Base-by-base conservation (phyloP, 768 basidiomycete species). In the Lanmaoa pseudosensibilis region DNA sequence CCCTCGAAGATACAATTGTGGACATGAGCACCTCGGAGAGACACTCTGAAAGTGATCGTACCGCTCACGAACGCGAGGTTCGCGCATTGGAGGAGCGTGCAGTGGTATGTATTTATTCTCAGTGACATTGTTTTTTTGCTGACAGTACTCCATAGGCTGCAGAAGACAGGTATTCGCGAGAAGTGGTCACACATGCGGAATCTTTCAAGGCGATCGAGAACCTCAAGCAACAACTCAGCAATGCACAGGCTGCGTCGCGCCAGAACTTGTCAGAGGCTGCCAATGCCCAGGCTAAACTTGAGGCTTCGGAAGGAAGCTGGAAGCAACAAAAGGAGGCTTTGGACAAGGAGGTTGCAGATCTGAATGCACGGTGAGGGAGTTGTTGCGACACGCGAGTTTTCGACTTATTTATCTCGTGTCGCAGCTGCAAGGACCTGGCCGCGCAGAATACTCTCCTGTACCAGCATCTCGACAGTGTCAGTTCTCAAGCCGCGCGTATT, bases 101-200 rank as follows among this genome's bases (percentile, higher is more conserved):
- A 15, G 83, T 85, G 77, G 90, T 87, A 63, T 23, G 75, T 21
- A 27, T 39, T 40, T 56, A 9, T 45, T 25, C 27, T 19, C 13
- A 9, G 25, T 23, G 39, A 43, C 27, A 18, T 16, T 18, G n/a
- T 16, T 1, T 15, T 10, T 46, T 21, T 32, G 36, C 47, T 53
- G 2, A 67, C 4, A 3, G 27, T 38, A 12, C 9, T 32, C 34
- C 50, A 10, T 59, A 86, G 82, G 80, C 85, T 60, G 90, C 90
- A 6, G 90, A 94, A 66, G 88, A 90, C 50, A 83, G 86, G 52
- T 94, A 94, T 62, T 81, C 86, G 5, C 80, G 85, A 49, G 92
- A 92, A 66, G 82, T 94, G n/a, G 74, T 94, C 33, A 77, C 89
- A 1, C 93, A 95, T 68, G 92, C 93, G 0, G 92, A 93, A 21